Evolutionary conservation across 306 rosid species (phyloP), one percentile per base, ranked within the genome.

Genomic region (Castanospermum australe): DNA sequence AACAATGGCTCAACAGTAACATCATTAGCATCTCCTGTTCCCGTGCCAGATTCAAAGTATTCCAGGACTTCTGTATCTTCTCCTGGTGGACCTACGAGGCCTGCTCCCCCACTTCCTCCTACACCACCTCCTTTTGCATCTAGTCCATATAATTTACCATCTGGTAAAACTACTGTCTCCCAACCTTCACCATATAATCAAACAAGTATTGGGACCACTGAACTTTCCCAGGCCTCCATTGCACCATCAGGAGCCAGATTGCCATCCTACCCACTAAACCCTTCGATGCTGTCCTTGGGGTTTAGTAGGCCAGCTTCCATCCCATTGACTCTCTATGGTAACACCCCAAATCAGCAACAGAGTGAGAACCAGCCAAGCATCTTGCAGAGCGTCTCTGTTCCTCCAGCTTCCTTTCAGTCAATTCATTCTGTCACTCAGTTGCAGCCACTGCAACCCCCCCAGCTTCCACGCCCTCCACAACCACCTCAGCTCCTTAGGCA

Each of bases 391-490:
- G 81, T 87, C 35, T 68, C 97, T 18, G 36, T 79, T 13, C 86
- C 97, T 62, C 88, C 84, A 62, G 77, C 89, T 39, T 86, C 97
- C 65, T 67, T 87, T 79, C 97, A 87, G 77, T 81, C 93, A 25
- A 72, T 95, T 66, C 97, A 93, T 87, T 81, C 93, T 61, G 84
- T 89, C 39, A 62, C 88, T 75, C 98, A 91, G 86, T 80, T 93
- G 94, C 99, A 90, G 90, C 99, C 98, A 39, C 81, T 96, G 85
- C 98, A 96, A 84, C 97, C 98, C 39, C 99, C 99, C 48, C 99
- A 96, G 92, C 89, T 91, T 85, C 90, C 96, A 52, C 96, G 98
- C 9, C 98, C 96, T 69, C 96, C 97, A 2, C 98, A 91, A 71
- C 98, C 96, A n/a, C 94, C 99, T 38, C 98, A 95, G 82, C 94